phyloP scores from a whole-genome alignment of 495 filamentous ascomycete genomes.

The Stereocaulon alpinum region DNA sequence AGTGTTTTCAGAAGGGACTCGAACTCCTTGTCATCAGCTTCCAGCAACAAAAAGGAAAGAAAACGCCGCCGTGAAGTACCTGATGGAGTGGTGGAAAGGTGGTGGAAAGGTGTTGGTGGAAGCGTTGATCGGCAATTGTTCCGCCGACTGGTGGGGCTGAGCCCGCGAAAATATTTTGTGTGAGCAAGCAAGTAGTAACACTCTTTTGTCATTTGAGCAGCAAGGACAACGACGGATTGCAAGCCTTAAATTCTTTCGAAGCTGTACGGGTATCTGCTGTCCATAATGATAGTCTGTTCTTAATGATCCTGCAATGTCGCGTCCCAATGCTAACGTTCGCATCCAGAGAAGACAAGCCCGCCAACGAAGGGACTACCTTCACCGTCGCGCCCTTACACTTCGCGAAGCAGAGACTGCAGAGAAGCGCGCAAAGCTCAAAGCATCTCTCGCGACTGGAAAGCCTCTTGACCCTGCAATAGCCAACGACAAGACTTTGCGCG shows the following conservation, averaged over 20 bases:
- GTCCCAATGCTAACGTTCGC: background rate
- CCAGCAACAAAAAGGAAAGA: constrained; percentile 6
- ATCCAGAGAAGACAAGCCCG: constrained; percentile 55
- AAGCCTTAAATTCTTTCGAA: too few species aligned
- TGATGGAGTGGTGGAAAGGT: background rate
- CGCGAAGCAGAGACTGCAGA: constrained; percentile 86
- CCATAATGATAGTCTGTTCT: constrained; percentile 12
- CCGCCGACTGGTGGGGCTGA: background rate
- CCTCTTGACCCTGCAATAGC: constrained; percentile 80
- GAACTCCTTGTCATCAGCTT: background rate
- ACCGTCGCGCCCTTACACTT: constrained; percentile 67
- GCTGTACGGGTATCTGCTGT: background rate
- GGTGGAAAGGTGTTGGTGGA: background rate
- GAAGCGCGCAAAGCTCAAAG: constrained; percentile 77
- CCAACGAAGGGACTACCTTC: constrained; percentile 88
- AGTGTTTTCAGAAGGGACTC: background rate
- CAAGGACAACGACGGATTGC: too few species aligned
- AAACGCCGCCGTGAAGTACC: background rate
- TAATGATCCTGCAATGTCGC: too few species aligned
- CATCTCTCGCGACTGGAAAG: constrained; percentile 73
- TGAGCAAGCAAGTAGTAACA: background rate
- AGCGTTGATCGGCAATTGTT: constrained; percentile 5
- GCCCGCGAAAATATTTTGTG: background rate
- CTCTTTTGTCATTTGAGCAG: background rate
- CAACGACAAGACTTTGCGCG: constrained; percentile 73